These are phyloP conservation scores for Phylloporus sp. DNA, from an alignment of 768 basidiomycete species.

Conservation along the genomic window DNA sequence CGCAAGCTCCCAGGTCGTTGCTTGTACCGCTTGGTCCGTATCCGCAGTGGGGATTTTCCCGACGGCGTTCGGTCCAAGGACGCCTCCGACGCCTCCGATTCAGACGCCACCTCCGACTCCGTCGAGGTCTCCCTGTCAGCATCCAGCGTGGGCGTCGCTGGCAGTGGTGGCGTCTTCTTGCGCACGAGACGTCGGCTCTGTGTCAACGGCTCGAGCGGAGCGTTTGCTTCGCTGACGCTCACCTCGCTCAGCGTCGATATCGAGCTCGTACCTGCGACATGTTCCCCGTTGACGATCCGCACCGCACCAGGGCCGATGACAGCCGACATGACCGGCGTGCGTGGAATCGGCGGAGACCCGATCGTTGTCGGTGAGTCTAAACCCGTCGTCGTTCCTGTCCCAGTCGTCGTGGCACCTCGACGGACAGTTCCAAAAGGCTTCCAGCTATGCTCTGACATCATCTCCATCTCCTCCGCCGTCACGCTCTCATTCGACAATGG, in stretches of 20 bases:
- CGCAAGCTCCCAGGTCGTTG: slow-evolving; percentile 47
- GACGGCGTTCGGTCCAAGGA: slow-evolving; percentile 29
- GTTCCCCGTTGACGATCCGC: slow-evolving; percentile 32
- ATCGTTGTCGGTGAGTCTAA: slow-evolving; percentile 39
- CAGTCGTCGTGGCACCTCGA: background rate
- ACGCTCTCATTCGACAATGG: slow-evolving; percentile 16
- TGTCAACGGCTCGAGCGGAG: slow-evolving; percentile 25
- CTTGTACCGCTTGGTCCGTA: slow-evolving; percentile 52
- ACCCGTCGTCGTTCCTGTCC: slow-evolving; percentile 7
- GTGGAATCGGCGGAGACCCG: slow-evolving; percentile 37
- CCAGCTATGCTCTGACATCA: slow-evolving; percentile 29
- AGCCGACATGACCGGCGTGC: slow-evolving; percentile 34
- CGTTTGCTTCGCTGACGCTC: slow-evolving; percentile 16
- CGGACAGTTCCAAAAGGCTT: slow-evolving; percentile 20
- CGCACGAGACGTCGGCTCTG: slow-evolving; percentile 31
- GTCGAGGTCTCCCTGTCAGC: slow-evolving; percentile 33
- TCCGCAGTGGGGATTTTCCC: slow-evolving; percentile 35
- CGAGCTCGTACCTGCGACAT: slow-evolving; percentile 24
- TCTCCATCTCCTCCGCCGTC: slow-evolving; percentile 23
- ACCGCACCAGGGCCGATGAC: slow-evolving; percentile 10
- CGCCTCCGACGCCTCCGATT: slow-evolving; percentile 41
- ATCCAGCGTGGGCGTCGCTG: slow-evolving; percentile 2
- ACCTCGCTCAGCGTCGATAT: slow-evolving; percentile 27
- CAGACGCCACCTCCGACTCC: slow-evolving; percentile 1
- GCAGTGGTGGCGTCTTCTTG: slow-evolving; percentile 37